Evolutionary conservation across 345 rosid species (phyloP).

Genomic region (Gossypium longicalyx): DNA sequence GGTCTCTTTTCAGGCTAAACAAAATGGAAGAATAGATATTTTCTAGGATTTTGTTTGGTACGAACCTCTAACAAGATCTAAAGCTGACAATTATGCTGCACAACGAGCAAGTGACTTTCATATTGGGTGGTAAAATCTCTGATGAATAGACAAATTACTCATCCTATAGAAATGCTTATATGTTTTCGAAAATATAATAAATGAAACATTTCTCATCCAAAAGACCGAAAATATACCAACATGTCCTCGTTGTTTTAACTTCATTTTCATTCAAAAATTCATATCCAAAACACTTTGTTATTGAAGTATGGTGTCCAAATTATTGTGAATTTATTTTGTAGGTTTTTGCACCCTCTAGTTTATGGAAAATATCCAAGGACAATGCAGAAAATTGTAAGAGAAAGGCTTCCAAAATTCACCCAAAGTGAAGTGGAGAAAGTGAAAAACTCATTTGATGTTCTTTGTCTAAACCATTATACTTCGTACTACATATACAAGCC

Average conservation of each 20-base stretch:
- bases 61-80: conserved; percentile 80
- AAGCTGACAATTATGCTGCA: conserved; percentile 82
- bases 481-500: conserved; percentile 65
- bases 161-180: too few species aligned
- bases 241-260: too few species aligned
- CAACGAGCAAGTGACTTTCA: conserved; percentile 97
- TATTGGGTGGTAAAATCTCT: conserved; percentile 64
- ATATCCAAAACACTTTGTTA: too few species aligned
- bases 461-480: conserved; percentile 88
- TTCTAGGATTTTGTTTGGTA: conserved; percentile 89
- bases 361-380: too few species aligned
- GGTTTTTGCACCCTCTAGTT: too few species aligned
- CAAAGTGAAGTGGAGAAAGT: conserved; percentile 59
- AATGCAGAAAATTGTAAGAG: too few species aligned
- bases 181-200: too few species aligned
- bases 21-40: conserved; percentile 83
- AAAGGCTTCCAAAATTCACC: too few species aligned
- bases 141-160: background rate
- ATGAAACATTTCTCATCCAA: too few species aligned
- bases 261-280: too few species aligned
- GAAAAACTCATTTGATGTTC: conserved; percentile 75
- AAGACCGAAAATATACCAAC: too few species aligned
- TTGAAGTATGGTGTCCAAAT: conserved; percentile 53
- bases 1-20: conserved; percentile 40
- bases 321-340: conserved; percentile 25